Evolutionary conservation across 345 rosid species (phyloP).

Genomic region (Garcia nutans): DNA sequence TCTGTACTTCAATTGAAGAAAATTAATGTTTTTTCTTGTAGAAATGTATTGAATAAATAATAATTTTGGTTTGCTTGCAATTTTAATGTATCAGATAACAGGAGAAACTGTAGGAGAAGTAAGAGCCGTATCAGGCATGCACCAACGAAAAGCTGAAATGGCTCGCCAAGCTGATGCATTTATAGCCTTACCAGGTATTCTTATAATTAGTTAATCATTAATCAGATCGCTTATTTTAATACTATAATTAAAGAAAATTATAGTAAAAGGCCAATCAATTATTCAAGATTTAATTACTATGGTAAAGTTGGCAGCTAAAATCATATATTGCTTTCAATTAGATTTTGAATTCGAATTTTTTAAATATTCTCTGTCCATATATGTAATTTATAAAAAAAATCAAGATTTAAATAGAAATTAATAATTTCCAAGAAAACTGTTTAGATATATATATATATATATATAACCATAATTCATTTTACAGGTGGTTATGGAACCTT

Average conservation of each 20-base stretch:
- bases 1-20: not conserved
- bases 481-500: constrained; percentile 80
- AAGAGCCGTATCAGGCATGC: constrained; percentile 68
- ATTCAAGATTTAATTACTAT: too few relatives aligned
- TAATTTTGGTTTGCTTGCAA: too few relatives aligned
- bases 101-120: constrained; percentile 76
- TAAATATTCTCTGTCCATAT: too few relatives aligned
- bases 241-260: too few relatives aligned
- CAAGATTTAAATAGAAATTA: not conserved
- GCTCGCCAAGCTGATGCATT: constrained; percentile 82
- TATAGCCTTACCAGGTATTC: constrained; percentile 63
- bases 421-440: constrained; percentile 9
- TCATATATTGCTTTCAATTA: too few relatives aligned
- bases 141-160: constrained; percentile 82
- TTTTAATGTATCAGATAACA: constrained; percentile 42
- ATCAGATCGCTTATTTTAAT: too few relatives aligned
- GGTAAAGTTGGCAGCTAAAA: too few relatives aligned
- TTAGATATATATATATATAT: too few relatives aligned
- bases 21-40: too few relatives aligned
- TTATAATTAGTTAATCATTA: not conserved
- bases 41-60: not conserved
- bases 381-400: too few relatives aligned
- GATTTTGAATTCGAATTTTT: too few relatives aligned
- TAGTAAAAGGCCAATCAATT: too few relatives aligned
- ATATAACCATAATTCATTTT: not conserved